Evolutionary conservation across 306 rosid species (phyloP).

Genomic region (Dicorynia guianensis): DNA sequence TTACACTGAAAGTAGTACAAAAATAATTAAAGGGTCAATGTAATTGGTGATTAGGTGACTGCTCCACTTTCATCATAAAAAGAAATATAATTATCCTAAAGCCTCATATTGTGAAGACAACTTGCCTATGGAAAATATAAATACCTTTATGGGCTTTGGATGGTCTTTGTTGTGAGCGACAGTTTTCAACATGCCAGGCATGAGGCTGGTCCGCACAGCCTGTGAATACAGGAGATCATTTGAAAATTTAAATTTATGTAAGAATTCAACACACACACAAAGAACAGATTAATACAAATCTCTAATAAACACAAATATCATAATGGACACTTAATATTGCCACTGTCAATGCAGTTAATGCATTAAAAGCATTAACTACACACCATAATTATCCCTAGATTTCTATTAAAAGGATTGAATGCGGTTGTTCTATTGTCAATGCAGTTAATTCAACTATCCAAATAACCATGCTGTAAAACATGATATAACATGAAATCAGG

Average conservation of each 20-base stretch:
- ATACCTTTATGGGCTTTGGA: slow-evolving; percentile 95
- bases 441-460: not conserved
- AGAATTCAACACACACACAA: not conserved
- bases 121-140: slow-evolving; percentile 13
- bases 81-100: not conserved
- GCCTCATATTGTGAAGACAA: not conserved
- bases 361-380: too few relatives aligned
- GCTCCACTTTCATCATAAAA: slow-evolving; percentile 6
- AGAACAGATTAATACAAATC: not conserved
- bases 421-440: not conserved
- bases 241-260: slow-evolving; percentile 25
- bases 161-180: slow-evolving; percentile 92
- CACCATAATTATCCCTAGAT: too few relatives aligned
- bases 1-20: not conserved
- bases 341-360: too few relatives aligned
- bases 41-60: not conserved
- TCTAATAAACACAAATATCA: too few relatives aligned
- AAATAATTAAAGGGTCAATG: not conserved
- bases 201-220: slow-evolving; percentile 84
- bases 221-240: slow-evolving; percentile 35
- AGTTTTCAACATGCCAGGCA: slow-evolving; percentile 91
- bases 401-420: not conserved
- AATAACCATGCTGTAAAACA: not conserved
- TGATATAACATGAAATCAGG: slow-evolving; percentile 10
- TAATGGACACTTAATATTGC: too few relatives aligned